Conservation (phyloP, 257 asterid species). For the Forsythia suspensa region DNA sequence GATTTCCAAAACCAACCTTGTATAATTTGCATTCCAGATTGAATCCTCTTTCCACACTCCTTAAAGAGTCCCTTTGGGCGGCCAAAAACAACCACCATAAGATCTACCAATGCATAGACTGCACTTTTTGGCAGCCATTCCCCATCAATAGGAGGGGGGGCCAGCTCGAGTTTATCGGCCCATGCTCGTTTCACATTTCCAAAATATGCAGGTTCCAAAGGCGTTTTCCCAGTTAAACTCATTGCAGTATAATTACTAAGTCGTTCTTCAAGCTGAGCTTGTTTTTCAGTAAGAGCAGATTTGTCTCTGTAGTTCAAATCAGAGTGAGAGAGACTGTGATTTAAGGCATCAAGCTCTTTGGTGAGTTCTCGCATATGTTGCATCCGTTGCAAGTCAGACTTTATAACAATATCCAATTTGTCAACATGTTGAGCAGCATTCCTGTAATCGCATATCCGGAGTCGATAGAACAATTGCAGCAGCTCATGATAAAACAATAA, state of each 20-base stretch:
- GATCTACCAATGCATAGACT: constrained; percentile 88
- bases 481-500: constrained; percentile 80
- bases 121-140: constrained; percentile 99
- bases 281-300: constrained; percentile 65
- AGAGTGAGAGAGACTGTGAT: constrained; percentile 57
- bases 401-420: constrained; percentile 79
- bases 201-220: constrained; percentile 85
- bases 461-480: constrained; percentile 88
- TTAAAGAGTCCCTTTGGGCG: constrained; percentile 90
- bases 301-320: constrained; percentile 68
- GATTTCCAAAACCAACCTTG: constrained; percentile 55
- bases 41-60: constrained; percentile 86
- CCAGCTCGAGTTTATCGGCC: constrained; percentile 79
- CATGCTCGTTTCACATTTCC: constrained; percentile 83
- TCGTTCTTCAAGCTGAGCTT: constrained; percentile 61
- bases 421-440: constrained; percentile 83
- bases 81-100: constrained; percentile 78
- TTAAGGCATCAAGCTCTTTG: constrained; percentile 65
- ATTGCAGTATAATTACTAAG: constrained; percentile 50
- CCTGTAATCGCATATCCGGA: constrained; percentile 91
- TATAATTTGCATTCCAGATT: constrained; percentile 74
- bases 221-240: constrained; percentile 49
- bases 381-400: constrained; percentile 72
- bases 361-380: constrained; percentile 62
- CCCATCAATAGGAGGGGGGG: constrained; percentile 97